Evolutionary conservation across 2,329 filamentous ascomycete species (phyloP), one percentile per base, ranked within the genome.

Genomic region (Alternaria longipes): DNA sequence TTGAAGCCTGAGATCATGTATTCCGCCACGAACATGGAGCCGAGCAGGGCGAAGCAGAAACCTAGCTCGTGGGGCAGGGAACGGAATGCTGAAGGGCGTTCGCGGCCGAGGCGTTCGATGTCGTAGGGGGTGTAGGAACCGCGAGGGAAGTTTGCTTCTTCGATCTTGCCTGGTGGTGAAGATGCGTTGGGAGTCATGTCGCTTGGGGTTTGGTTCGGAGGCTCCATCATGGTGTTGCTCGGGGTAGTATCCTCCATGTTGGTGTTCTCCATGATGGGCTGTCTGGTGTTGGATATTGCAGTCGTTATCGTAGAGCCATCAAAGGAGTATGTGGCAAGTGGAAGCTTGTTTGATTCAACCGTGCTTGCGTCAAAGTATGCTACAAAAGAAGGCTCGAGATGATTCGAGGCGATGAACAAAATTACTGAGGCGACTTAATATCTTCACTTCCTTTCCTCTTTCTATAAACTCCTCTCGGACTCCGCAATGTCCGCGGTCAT

Each of bases 1-100:
- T 84, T 87, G 71, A 94, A 95, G 32, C 92, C 92, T 47, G 89
- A 91, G 52, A 94, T 86, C 73, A 90, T 91, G 78, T 90, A 94
- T 79, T 94, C 91, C 45, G 85, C 83, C 69, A 90, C 82, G 62
- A 90, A 84, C 79, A 90, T 89, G 46, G 87, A 89, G 63, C 86
- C 84, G 12, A 89, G 78, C 20, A 90, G 81, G 0, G 86, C 86
- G 66, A 87, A 85, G 71, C 88, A 84, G 70, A 91, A 91, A 22
- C 84, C 83, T 5, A 87, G 62, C 70, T 91, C 90, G n/a, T 84
- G 77, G 77, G 83, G 82, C 49, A 79, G 72, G 2, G 81, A 83
- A 9, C 75, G 73, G 71, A 91, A 89, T 40, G 80, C 79, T 5
- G 82, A 79, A 2, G 89, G 90, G 4, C 89, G 82, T 69, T 89